phyloP scores from a whole-genome alignment of 2,329 filamentous ascomycete species.

The Chaetomium olivaceum region DNA sequence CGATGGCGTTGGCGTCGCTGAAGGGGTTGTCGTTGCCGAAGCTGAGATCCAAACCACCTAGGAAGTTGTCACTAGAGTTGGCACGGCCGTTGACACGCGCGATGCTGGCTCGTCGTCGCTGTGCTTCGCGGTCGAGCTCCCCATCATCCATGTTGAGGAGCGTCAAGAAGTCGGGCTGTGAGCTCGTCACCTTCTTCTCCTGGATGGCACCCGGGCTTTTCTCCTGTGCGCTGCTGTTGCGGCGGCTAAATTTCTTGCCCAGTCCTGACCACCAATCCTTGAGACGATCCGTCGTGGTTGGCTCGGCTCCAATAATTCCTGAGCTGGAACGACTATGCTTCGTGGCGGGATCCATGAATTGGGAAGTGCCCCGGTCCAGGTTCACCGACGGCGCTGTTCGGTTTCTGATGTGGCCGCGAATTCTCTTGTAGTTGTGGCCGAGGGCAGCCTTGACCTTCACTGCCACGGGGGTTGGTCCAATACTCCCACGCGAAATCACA shows the following conservation, averaged over 20 bases:
- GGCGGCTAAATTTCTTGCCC: slow-evolving; percentile 43
- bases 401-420: slow-evolving; percentile 39
- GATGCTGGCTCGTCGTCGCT: slow-evolving; percentile 38
- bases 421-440: slow-evolving; percentile 39
- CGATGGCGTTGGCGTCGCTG: slow-evolving; percentile 48
- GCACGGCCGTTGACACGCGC: slow-evolving; percentile 39
- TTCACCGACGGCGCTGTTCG: slow-evolving; percentile 47
- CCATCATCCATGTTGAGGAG: slow-evolving; percentile 46
- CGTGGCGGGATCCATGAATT: slow-evolving; percentile 45
- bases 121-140: slow-evolving; percentile 43
- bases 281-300: slow-evolving; percentile 43
- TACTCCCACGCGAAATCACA: slow-evolving; percentile 47
- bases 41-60: slow-evolving; percentile 43
- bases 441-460: slow-evolving; percentile 45
- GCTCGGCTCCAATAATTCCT: slow-evolving; percentile 24
- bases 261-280: slow-evolving; percentile 50
- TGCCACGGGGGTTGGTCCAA: slow-evolving; percentile 51
- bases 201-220: neutral
- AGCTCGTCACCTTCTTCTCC: slow-evolving; percentile 26
- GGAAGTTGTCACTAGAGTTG: slow-evolving; percentile 43
- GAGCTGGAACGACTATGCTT: slow-evolving; percentile 43
- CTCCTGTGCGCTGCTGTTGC: slow-evolving; percentile 26
- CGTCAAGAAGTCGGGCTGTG: slow-evolving; percentile 48
- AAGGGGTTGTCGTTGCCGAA: slow-evolving; percentile 48
- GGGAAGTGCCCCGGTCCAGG: slow-evolving; percentile 55